These are phyloP conservation scores for Chaetomiaceae sp. DNA, from an alignment of 2,329 filamentous ascomycete genomes.

Conservation along the genomic window DNA sequence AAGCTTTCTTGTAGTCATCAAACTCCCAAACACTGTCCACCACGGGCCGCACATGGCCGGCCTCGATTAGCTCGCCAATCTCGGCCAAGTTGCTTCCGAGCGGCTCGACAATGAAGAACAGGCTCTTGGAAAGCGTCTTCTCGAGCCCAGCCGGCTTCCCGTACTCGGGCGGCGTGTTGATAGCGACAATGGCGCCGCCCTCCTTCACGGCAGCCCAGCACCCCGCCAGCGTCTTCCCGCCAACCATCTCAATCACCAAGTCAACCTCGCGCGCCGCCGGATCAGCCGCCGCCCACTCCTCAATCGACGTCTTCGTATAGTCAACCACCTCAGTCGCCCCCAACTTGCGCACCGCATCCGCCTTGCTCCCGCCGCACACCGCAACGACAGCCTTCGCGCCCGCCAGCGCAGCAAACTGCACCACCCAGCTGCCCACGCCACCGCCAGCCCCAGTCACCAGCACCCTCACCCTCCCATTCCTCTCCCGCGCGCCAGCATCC, in stretches of 20 bases:
- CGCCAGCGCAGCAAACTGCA: conserved; percentile 35
- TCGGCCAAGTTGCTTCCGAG: conserved; percentile 33
- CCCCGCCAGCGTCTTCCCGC: conserved; percentile 30
- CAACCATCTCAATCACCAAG: conserved; percentile 35
- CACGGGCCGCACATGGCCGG: conserved; percentile 29
- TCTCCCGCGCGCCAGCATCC: conserved; percentile 22
- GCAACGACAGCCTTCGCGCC: conserved; percentile 36
- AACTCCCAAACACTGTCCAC: conserved; percentile 39
- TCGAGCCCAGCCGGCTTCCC: conserved; percentile 28
- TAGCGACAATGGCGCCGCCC: conserved; percentile 33
- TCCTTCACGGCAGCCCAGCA: conserved; percentile 35
- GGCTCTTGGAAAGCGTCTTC: conserved; percentile 29
- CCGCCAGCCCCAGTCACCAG: conserved; percentile 38
- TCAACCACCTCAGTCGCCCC: conserved; percentile 37
- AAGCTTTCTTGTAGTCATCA: conserved; percentile 36
- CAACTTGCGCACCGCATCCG: conserved; percentile 28
- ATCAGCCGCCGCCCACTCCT: conserved; percentile 31
- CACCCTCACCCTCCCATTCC: conserved; percentile 31
- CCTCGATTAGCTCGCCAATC: conserved; percentile 33
- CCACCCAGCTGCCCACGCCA: conserved; percentile 37
- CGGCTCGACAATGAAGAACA: conserved; percentile 37
- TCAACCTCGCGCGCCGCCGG: conserved; percentile 29
- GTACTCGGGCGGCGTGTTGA: conserved; percentile 30
- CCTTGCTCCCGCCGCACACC: conserved; percentile 30
- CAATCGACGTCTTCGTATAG: conserved; percentile 31